Conservation (phyloP, 75 land plant genomes). For the Larix kaempferi region DNA sequence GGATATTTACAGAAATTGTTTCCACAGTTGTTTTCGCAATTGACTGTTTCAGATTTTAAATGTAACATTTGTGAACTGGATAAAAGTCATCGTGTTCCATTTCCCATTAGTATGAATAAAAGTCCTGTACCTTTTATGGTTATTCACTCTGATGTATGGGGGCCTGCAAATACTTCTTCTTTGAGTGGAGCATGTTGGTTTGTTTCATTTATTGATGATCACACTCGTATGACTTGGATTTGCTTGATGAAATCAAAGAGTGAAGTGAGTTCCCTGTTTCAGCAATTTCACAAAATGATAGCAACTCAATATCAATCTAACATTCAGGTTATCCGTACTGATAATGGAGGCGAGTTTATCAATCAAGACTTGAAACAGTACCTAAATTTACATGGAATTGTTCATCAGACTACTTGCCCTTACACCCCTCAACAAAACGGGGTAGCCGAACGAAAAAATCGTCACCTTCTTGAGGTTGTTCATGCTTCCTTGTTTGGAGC, state of each 20-base stretch:
- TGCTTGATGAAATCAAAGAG: too few relatives aligned
- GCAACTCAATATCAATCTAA: neutral
- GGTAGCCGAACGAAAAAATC: too few relatives aligned
- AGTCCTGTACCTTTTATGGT: too few relatives aligned
- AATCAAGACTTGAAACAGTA: neutral
- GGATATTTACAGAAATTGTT: neutral
- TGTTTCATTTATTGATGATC: too few relatives aligned
- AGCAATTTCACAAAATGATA: neutral
- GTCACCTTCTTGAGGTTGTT: slow-evolving; percentile 15
- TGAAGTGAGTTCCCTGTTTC: neutral
- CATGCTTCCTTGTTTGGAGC: slow-evolving; percentile 12
- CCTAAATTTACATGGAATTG: slow-evolving; percentile 11
- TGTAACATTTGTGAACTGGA: too few relatives aligned
- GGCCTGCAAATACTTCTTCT: too few relatives aligned
- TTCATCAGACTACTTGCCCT: slow-evolving; percentile 13
- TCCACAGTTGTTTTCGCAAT: neutral
- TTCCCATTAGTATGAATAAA: too few relatives aligned
- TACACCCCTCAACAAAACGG: slow-evolving; percentile 12
- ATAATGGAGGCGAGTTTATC: slow-evolving; percentile 22
- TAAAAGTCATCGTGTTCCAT: too few relatives aligned
- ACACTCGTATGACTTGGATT: too few relatives aligned
- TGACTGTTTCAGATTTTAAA: neutral
- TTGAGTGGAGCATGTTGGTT: too few relatives aligned
- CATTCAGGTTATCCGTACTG: slow-evolving; percentile 5
- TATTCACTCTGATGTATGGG: too few relatives aligned